Conservation (phyloP, 1,284 basidiomycete species). For the Malassezia psittaci region DNA sequence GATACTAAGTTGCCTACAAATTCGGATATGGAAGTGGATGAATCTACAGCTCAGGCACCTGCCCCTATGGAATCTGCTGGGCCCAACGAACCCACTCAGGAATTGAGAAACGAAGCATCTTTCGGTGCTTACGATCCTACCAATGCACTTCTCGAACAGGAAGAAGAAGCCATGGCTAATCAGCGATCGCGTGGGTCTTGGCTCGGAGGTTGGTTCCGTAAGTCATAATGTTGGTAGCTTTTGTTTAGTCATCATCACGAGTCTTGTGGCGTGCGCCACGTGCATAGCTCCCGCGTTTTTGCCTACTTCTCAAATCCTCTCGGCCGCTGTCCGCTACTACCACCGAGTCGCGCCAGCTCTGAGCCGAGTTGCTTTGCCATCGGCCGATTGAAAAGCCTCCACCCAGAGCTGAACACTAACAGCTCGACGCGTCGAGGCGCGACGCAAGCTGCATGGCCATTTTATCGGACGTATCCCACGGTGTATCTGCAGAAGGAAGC, state of each 20-base stretch:
- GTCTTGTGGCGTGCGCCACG: background rate
- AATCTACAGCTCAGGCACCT: background rate
- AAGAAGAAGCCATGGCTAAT: conserved; percentile 19
- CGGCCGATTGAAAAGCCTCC: conserved; percentile 18
- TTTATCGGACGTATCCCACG: conserved; percentile 6
- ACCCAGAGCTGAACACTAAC: conserved; percentile 9
- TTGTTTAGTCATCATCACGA: no score
- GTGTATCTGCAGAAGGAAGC: background rate
- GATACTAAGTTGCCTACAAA: conserved; percentile 10
- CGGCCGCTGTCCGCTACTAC: conserved; percentile 16
- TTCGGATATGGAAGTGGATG: conserved; percentile 4
- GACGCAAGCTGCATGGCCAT: conserved; percentile 2
- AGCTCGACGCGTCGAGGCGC: background rate
- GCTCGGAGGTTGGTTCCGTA: conserved; percentile 38
- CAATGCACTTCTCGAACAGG: conserved; percentile 33
- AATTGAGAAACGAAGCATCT: background rate
- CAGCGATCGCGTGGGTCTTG: conserved; percentile 18
- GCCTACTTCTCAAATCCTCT: background rate
- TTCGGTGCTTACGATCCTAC: conserved; percentile 29
- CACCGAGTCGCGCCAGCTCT: conserved; percentile 13
- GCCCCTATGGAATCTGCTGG: conserved; percentile 2
- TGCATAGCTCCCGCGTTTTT: background rate
- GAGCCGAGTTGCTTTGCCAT: conserved; percentile 6
- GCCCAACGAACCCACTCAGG: no score
- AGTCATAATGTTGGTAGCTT: background rate